Percentiles rank a stretch among this genome's conserved stretches.
Conservation (phyloP, 108 stramenopile species). For the Cyclotella choctawhatcheeana region DNA sequence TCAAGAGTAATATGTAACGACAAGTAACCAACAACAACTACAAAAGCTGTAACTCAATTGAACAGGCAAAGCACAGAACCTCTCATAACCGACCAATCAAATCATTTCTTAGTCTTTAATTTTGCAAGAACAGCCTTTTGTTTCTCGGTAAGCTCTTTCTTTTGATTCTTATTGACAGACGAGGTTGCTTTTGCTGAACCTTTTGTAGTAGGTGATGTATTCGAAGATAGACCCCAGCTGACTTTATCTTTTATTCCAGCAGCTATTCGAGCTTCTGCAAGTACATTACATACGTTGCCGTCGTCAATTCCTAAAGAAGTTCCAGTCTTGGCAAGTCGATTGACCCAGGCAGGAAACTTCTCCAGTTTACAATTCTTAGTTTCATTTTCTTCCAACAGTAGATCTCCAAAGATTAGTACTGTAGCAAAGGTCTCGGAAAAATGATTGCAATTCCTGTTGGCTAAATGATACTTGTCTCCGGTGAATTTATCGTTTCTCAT, state of each 20-base stretch:
- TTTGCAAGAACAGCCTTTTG: no score
- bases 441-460: constrained; percentile 59
- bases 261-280: constrained; percentile 42
- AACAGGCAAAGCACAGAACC: no score
- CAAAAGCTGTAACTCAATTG: no score
- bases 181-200: no score
- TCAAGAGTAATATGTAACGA: no score
- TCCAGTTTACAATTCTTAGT: constrained; percentile 15
- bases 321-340: constrained; percentile 48
- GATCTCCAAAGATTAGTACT: constrained; percentile 39
- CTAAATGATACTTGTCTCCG: constrained; percentile 49
- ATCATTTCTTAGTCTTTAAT: no score
- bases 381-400: constrained; percentile 22
- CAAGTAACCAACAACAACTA: no score
- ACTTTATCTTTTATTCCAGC: constrained; percentile 42
- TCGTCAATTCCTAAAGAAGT: constrained; percentile 43
- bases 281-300: constrained; percentile 32
- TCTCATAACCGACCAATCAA: no score
- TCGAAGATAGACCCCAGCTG: constrained; percentile 40
- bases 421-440: constrained; percentile 52
- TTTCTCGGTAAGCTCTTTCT: no score
- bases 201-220: no score
- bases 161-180: no score
- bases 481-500: constrained; percentile 45
- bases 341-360: constrained; percentile 50